Conservation (phyloP, 169 alveolate genomes). For the Plasmodium yoelii region DNA sequence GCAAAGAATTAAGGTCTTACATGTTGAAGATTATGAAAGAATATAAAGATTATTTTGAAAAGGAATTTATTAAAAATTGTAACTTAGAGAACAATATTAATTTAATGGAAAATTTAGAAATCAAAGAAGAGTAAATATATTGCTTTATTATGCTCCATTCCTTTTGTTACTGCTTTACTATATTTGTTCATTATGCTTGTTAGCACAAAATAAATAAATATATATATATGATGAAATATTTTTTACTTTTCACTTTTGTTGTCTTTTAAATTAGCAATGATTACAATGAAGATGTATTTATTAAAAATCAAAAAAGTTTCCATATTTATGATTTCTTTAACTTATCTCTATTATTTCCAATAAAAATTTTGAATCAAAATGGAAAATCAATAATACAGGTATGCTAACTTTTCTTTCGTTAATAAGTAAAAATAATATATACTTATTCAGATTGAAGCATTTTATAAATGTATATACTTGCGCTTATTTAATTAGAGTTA, state of each 20-base stretch:
- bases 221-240: background rate
- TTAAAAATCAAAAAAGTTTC: conserved; percentile 55
- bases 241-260: background rate
- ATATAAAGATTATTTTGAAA: conserved; percentile 52
- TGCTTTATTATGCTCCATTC: background rate
- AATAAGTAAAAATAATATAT: conserved; percentile 2
- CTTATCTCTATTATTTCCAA: conserved; percentile 53
- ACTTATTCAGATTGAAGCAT: background rate
- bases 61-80: conserved; percentile 41
- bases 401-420: background rate
- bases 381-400: conserved; percentile 59
- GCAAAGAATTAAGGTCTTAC: conserved; percentile 54
- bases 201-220: too few species aligned
- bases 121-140: conserved; percentile 49
- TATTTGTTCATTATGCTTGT: too few species aligned
- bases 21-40: conserved; percentile 63
- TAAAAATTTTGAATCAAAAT: conserved; percentile 46
- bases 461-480: background rate
- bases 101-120: conserved; percentile 31
- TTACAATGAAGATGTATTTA: conserved; percentile 65
- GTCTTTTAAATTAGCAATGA: conserved; percentile 25
- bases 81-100: conserved; percentile 53
- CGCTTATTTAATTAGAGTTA: too few species aligned
- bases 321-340: conserved; percentile 49
- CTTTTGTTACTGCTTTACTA: background rate